phyloP scores from a whole-genome alignment of 345 rosid species.

The Iberis pinnata region DNA sequence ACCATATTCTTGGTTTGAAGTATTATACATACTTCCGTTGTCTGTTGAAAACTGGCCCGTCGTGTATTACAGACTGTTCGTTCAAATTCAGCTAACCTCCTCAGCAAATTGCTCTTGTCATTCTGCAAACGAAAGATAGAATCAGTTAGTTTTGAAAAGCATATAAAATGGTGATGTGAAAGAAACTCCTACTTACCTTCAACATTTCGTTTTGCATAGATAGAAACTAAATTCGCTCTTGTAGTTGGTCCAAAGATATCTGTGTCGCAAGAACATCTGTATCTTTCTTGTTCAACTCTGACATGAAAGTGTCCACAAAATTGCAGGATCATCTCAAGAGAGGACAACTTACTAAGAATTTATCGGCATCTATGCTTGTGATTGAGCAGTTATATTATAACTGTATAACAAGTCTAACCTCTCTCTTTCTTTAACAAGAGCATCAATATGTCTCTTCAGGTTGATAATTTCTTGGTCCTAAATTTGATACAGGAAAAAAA shows the following conservation, averaged over 20 bases:
- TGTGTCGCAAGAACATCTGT: conserved; percentile 56
- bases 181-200: conserved; percentile 39
- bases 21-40: conserved; percentile 25
- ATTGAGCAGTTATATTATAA: conserved; percentile 7
- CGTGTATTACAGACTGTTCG: conserved; percentile 43
- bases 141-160: neutral
- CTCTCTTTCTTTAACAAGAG: conserved; percentile 58
- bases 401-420: conserved; percentile 44
- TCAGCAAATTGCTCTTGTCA: conserved; percentile 70
- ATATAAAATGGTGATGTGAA: neutral
- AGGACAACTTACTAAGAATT: neutral
- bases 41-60: conserved; percentile 31
- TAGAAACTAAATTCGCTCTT: conserved; percentile 72
- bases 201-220: conserved; percentile 77
- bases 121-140: conserved; percentile 32
- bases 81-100: conserved; percentile 63
- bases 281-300: conserved; percentile 50
- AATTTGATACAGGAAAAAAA: neutral
- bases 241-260: conserved; percentile 58
- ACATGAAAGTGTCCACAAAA: conserved; percentile 43
- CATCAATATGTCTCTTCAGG: conserved; percentile 45
- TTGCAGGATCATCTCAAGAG: neutral
- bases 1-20: conserved; percentile 5
- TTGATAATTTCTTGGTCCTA: conserved; percentile 67
- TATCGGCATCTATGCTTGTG: neutral